phyloP scores from a whole-genome alignment of 306 rosid genomes.

The Oemleria cerasiformis region DNA sequence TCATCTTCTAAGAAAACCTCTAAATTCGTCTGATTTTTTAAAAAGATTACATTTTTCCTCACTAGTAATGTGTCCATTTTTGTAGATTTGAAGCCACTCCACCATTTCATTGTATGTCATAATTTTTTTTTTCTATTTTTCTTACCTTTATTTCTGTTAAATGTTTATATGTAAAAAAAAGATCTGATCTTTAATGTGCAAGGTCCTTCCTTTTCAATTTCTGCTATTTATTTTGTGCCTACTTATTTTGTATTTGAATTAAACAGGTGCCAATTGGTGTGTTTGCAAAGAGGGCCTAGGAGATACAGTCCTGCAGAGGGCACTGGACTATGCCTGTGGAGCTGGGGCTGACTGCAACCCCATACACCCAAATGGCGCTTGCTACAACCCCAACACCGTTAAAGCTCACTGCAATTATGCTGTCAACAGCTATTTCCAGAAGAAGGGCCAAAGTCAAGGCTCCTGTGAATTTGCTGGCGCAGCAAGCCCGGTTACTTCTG shows the following conservation, averaged over 20 bases:
- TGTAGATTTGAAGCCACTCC: background rate
- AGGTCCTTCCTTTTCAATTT: background rate
- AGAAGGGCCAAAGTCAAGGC: constrained; percentile 56
- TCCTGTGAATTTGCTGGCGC: constrained; percentile 83
- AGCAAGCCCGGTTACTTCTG: constrained; percentile 40
- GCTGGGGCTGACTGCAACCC: constrained; percentile 87
- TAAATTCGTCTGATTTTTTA: background rate
- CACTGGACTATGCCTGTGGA: constrained; percentile 87
- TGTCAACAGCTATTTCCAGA: constrained; percentile 80
- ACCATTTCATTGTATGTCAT: background rate
- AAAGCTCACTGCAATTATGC: constrained; percentile 75
- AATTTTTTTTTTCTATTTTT: background rate
- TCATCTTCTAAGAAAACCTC: background rate
- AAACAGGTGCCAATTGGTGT: constrained; percentile 68
- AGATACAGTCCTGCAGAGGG: constrained; percentile 52
- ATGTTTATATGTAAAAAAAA: background rate
- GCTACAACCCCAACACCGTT: constrained; percentile 65
- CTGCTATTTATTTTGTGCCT: background rate
- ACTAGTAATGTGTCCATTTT: background rate
- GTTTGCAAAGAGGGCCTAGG: constrained; percentile 64
- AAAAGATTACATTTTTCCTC: background rate
- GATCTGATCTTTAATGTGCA: background rate
- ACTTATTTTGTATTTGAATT: background rate
- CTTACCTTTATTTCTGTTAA: background rate
- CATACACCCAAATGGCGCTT: constrained; percentile 41